phyloP scores from a whole-genome alignment of 345 rosid genomes.

The Geranium rotundifolium region DNA sequence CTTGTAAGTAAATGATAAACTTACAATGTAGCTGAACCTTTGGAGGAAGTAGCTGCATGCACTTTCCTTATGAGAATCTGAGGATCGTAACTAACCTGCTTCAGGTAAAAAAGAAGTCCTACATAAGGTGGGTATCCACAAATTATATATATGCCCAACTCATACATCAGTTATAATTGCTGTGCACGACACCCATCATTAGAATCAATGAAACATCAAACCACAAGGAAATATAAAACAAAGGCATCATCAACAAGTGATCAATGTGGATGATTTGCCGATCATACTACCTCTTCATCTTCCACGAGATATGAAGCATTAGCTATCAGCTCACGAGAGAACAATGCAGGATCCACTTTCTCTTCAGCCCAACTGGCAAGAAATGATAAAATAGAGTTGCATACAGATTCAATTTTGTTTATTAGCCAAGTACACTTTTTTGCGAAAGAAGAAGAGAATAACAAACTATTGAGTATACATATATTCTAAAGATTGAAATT shows the following conservation, averaged over 20 bases:
- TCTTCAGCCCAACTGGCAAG: conserved; percentile 69
- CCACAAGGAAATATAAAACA: neutral
- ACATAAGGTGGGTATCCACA: neutral
- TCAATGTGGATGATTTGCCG: neutral
- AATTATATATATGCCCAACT: neutral
- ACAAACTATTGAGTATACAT: no score
- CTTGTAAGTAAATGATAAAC: conserved; percentile 15
- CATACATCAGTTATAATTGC: no score
- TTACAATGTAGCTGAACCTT: conserved; percentile 76
- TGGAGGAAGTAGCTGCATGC: conserved; percentile 59
- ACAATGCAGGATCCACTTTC: conserved; percentile 82
- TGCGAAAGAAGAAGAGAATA: no score
- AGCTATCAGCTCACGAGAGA: conserved; percentile 61
- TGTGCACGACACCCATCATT: no score
- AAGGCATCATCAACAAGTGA: neutral
- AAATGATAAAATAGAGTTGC: conserved; percentile 6
- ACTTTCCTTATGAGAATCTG: conserved; percentile 70
- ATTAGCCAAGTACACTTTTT: no score
- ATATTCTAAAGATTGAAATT: no score
- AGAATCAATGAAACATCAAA: no score
- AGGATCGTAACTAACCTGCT: conserved; percentile 67
- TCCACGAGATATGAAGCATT: conserved; percentile 46
- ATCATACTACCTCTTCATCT: conserved; percentile 40
- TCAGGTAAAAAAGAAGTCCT: conserved; percentile 1
- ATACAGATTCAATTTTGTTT: conserved; percentile 3